Evolutionary conservation across 2,329 filamentous ascomycete species (phyloP), one percentile per base, ranked within the genome.

Genomic region (Corniculantispora saksenae): DNA sequence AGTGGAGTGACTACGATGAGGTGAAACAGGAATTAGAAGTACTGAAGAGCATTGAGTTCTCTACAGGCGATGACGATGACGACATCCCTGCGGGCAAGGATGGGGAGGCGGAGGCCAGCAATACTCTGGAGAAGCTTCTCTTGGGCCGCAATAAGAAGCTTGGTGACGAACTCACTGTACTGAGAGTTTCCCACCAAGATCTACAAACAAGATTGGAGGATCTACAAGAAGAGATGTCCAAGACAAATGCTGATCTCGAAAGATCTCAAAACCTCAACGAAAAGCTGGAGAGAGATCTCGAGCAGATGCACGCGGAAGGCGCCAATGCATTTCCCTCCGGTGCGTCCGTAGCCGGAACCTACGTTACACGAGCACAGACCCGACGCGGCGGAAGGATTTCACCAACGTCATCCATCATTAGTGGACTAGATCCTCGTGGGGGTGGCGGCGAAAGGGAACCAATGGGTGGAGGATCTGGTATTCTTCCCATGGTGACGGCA

Each of bases 401-500:
- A 3, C 96, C 95, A 0, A 98, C 95, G 1, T 98, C 94, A 4
- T 98, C 94, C 23, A 98, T 99, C 72, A 98, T 99, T 72, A 97
- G 94, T 66, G 95, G 95, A n/a, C 93, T 97, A 74, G 92, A 97
- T 72, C 89, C 91, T 25, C 84, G 87, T 51, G 82, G 66, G 19
- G 68, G 71, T 50, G 81, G 79, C 56, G 75, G 78, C 10, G 78
- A 83, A 47, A 80, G 83, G 19, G 91, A 93, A 55, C 83, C 89
- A 10, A 84, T 90, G 63, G 91, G 91, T 38, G 84, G 91, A 62
- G 92, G 92, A 2, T 92, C 92, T 0, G 93, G 94, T 15, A 97
- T 99, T 69, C 82, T 99, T 27, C 96, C 95, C 40, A 99, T 99
- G 96, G 91, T 99, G 61, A 97, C 95, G 40, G 95, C 96, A 1